Conservation (phyloP, 2,329 filamentous ascomycete genomes). For the Ascochyta viciae-villosae region DNA sequence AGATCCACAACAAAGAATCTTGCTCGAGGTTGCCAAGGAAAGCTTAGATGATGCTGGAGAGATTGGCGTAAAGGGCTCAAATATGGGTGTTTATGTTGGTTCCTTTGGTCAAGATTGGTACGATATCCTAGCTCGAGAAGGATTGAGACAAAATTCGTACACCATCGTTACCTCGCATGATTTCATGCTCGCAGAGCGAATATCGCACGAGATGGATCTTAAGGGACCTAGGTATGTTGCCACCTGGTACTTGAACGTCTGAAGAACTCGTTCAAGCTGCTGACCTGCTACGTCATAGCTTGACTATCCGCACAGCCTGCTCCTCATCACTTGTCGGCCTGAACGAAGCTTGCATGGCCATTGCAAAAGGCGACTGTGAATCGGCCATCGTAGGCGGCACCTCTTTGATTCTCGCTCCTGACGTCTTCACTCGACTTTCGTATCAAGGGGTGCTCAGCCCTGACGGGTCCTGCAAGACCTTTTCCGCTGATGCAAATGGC, state of each 20-base stretch:
- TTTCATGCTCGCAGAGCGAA: slow-evolving; percentile 27
- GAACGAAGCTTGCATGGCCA: slow-evolving; percentile 19
- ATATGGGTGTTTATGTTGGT: slow-evolving; percentile 42
- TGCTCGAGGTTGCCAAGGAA: slow-evolving; percentile 38
- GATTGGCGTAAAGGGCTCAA: slow-evolving; percentile 25
- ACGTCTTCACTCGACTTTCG: too few relatives aligned
- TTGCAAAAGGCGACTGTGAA: slow-evolving; percentile 26
- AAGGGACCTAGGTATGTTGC: slow-evolving; percentile 22
- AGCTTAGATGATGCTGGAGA: slow-evolving; percentile 46
- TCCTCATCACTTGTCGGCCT: slow-evolving; percentile 25
- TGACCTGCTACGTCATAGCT: not conserved
- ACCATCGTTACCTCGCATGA: slow-evolving; percentile 11
- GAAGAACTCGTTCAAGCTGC: too few relatives aligned
- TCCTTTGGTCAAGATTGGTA: slow-evolving; percentile 31
- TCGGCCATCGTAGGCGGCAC: slow-evolving; percentile 23
- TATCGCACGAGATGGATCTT: slow-evolving; percentile 33
- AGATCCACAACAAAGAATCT: slow-evolving; percentile 33
- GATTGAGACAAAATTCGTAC: slow-evolving; percentile 5
- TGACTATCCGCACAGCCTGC: slow-evolving; percentile 29
- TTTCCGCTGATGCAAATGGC: slow-evolving; percentile 30
- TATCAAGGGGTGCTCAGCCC: slow-evolving; percentile 19
- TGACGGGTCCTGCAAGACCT: slow-evolving; percentile 21
- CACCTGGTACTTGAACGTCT: too few relatives aligned
- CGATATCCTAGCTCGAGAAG: not conserved
- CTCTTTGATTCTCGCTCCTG: slow-evolving; percentile 21